These are phyloP conservation scores for Irineochytrium annulatum DNA, from an alignment of 192 early-diverging fungal species.

Conservation along the genomic window DNA sequence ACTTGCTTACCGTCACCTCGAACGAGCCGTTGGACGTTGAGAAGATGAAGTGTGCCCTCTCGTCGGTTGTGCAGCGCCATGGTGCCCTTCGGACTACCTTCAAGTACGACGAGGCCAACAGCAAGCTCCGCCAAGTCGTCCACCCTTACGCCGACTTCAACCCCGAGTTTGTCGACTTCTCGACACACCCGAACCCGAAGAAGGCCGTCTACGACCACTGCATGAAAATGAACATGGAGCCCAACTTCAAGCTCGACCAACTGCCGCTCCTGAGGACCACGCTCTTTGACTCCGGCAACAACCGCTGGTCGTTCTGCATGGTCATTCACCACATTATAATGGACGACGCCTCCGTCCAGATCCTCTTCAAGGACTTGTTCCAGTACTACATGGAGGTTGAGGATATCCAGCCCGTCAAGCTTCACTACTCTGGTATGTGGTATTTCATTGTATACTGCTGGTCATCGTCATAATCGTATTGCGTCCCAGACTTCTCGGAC, in stretches of 20 bases:
- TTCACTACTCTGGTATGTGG: constrained; percentile 18
- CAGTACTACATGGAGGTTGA: neutral
- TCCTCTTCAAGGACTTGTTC: neutral
- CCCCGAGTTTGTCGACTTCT: constrained; percentile 3
- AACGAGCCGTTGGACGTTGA: constrained; percentile 2
- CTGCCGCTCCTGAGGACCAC: neutral
- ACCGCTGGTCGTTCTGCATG: constrained; percentile 1
- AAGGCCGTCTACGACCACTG: neutral
- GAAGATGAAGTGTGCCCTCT: constrained; percentile 1
- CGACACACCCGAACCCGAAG: neutral
- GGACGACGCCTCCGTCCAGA: neutral
- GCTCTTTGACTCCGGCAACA: constrained; percentile 4
- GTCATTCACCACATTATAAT: constrained; percentile 14
- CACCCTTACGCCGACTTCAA: neutral
- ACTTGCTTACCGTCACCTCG: no score
- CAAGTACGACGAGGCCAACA: neutral
- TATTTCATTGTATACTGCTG: no score
- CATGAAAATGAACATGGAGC: constrained; percentile 1
- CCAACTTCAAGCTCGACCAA: constrained; percentile 6
- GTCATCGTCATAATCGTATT: no score
- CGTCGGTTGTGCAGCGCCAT: constrained; percentile 1
- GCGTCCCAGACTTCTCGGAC: constrained; percentile 11
- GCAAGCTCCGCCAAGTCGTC: constrained; percentile 8
- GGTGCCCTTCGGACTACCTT: constrained; percentile 12
- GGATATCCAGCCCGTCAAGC: neutral